Evolutionary conservation across 306 rosid species (phyloP).

Genomic region (Vigna angularis): DNA sequence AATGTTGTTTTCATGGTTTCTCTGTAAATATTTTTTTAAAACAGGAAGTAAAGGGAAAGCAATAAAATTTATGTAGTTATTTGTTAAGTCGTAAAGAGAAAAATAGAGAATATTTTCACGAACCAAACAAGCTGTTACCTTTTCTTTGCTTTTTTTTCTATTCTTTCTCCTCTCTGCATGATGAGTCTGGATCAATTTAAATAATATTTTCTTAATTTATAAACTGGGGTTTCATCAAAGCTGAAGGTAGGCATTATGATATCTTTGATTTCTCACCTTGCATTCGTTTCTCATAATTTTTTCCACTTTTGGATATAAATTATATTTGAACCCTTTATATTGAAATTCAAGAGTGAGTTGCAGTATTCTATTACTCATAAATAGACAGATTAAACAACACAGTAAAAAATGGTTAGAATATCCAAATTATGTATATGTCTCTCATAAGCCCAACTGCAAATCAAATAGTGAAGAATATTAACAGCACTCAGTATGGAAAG

Average conservation of each 20-base stretch:
- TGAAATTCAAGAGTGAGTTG: too few relatives aligned
- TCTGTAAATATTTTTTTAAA: not conserved
- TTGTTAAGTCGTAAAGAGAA: not conserved
- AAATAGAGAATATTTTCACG: not conserved
- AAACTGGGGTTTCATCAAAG: conserved; percentile 73
- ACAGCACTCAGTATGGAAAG: conserved; percentile 52
- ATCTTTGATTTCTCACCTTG: not conserved
- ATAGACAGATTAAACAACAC: too few relatives aligned
- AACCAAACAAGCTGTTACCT: not conserved
- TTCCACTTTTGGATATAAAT: not conserved
- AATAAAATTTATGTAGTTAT: not conserved
- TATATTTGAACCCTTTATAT: too few relatives aligned
- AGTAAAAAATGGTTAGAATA: not conserved
- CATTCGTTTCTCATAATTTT: not conserved
- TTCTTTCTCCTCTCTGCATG: conserved; percentile 15
- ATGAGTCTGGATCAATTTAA: conserved; percentile 10
- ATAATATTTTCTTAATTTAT: conserved; percentile 41
- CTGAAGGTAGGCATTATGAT: conserved; percentile 59
- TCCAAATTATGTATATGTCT: not conserved
- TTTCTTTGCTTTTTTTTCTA: conserved; percentile 13
- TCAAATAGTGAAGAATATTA: conserved; percentile 51
- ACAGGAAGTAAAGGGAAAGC: conserved; percentile 16
- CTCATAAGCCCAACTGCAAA: conserved; percentile 66
- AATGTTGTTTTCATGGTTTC: not conserved
- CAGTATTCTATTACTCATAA: too few relatives aligned